phyloP scores from a whole-genome alignment of 208 protist species.

The Leishmania gerbilli region DNA sequence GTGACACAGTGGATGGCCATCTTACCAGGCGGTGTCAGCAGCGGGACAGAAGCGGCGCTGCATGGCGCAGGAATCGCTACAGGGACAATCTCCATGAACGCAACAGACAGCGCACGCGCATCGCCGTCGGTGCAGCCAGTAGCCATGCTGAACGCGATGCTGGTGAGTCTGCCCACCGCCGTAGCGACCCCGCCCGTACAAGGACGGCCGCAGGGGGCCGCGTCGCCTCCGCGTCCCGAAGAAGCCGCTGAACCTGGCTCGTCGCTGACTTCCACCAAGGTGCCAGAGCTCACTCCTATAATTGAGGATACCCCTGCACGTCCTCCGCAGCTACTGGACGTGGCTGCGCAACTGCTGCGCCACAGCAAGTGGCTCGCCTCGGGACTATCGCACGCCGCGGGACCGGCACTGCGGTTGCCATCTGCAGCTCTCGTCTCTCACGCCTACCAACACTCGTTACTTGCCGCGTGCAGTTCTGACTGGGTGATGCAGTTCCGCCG shows the following conservation, averaged over 20 bases:
- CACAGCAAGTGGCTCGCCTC: conserved; percentile 36
- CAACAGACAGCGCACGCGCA: neutral
- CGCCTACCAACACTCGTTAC: conserved; percentile 19
- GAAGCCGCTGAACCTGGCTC: neutral
- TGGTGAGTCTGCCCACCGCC: conserved; percentile 16
- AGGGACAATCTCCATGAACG: neutral
- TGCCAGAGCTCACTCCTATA: conserved; percentile 1
- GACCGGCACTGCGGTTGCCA: conserved; percentile 12
- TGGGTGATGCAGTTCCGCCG: neutral
- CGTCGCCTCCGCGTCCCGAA: neutral
- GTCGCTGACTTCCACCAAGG: neutral
- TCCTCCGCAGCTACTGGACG: neutral
- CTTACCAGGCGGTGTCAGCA: neutral
- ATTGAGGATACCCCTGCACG: neutral
- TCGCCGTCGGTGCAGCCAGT: conserved; percentile 1
- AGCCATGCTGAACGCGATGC: conserved; percentile 26
- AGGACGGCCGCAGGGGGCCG: neutral
- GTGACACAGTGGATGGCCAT: neutral
- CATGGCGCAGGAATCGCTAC: neutral
- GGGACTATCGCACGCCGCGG: conserved; percentile 34
- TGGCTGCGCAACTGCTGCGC: conserved; percentile 21
- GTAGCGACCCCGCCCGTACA: neutral
- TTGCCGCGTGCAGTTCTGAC: neutral
- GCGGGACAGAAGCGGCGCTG: neutral
- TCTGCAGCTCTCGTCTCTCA: conserved; percentile 16